Conservation (phyloP, 208 protist genomes). For the Acanthamoeba healyi region DNA sequence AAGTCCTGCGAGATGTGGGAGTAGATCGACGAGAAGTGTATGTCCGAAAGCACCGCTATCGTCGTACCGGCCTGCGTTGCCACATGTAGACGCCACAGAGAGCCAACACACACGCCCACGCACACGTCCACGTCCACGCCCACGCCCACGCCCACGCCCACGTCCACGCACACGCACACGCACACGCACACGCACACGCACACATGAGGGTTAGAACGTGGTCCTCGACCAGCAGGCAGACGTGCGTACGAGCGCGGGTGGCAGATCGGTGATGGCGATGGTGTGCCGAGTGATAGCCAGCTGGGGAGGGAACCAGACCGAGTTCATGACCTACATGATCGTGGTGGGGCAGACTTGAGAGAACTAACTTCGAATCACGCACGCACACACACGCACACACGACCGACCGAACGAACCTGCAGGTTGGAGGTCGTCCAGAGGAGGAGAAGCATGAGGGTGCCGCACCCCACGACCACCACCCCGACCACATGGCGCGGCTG, state of each 20-base stretch:
- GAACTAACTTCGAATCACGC: too few relatives aligned
- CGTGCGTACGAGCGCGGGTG: neutral
- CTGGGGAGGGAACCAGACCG: conserved; percentile 21
- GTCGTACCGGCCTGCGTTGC: neutral
- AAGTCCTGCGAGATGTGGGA: conserved; percentile 23
- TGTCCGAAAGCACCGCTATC: conserved; percentile 8
- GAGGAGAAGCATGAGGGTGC: neutral
- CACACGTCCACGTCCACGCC: neutral
- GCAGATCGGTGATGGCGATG: neutral
- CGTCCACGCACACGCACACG: neutral
- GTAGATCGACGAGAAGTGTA: conserved; percentile 18
- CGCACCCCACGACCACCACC: neutral
- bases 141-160: neutral
- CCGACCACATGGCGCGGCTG: neutral
- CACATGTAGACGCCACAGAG: too few relatives aligned
- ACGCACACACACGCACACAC: neutral
- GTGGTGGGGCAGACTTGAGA: neutral
- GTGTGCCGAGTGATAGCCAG: neutral
- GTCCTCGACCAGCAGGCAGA: neutral
- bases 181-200: neutral
- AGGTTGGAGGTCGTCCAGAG: conserved; percentile 47
- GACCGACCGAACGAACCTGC: neutral
- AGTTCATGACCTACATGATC: neutral
- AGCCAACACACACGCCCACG: neutral
- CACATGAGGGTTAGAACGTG: too few relatives aligned